Conservation (phyloP, 768 basidiomycete genomes). For the Podaxis rugospora region DNA sequence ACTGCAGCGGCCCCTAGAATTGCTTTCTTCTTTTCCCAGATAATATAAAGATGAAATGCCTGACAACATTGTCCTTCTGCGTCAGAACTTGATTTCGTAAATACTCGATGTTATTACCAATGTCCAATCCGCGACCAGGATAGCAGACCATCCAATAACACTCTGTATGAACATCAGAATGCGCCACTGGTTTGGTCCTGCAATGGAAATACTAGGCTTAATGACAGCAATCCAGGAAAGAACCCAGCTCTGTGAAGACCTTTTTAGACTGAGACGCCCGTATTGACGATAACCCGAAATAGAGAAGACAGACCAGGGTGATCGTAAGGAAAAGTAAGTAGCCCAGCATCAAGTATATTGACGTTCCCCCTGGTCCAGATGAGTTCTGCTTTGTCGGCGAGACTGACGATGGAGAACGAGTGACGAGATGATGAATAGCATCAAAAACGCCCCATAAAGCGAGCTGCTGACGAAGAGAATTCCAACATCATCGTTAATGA, state of each 20-base stretch:
- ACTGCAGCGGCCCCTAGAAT: not conserved
- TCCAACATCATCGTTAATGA: not conserved
- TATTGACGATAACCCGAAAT: not conserved
- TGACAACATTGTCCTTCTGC: not conserved
- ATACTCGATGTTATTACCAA: not conserved
- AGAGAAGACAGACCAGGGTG: not conserved
- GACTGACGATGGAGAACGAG: conserved; percentile 2
- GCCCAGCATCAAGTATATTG: not conserved
- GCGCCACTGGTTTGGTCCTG: not conserved
- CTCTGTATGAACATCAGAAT: not conserved
- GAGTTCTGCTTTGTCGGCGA: not conserved
- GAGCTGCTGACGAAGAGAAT: not conserved
- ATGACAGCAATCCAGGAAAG: not conserved
- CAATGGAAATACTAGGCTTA: not conserved
- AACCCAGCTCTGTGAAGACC: not conserved
- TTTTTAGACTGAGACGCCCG: not conserved
- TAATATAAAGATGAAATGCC: conserved; percentile 1
- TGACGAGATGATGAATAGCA: not conserved
- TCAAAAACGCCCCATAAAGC: not conserved
- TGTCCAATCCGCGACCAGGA: not conserved
- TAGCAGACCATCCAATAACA: not conserved
- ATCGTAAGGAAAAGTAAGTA: not conserved
- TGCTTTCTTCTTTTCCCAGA: not conserved
- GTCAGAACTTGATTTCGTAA: not conserved
- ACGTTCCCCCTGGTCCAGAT: not conserved